Evolutionary conservation across 345 rosid genomes (phyloP).

Genomic region (Gossypium mustelinum): DNA sequence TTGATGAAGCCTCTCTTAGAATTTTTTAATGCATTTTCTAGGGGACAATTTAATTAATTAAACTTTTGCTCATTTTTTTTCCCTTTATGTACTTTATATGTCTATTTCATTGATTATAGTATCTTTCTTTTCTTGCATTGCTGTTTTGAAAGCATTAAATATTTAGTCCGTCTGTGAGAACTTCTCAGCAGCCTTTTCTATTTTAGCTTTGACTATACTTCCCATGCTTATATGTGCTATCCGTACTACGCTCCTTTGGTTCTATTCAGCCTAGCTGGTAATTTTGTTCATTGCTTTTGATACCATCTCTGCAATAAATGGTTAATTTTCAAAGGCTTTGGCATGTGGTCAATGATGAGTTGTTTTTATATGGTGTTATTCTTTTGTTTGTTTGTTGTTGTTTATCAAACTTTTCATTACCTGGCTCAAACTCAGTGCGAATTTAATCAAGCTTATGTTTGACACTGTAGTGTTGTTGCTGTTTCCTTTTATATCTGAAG

Average conservation of each 20-base stretch:
- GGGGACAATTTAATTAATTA: not conserved
- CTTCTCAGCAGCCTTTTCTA: not conserved
- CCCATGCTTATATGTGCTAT: not conserved
- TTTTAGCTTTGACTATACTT: not conserved
- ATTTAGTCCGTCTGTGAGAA: not conserved
- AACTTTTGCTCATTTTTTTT: not conserved
- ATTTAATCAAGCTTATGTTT: not conserved
- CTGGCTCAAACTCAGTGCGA: not conserved
- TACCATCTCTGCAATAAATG: not conserved
- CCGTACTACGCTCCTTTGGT: not conserved
- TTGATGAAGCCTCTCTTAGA: not conserved
- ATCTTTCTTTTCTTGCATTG: not conserved
- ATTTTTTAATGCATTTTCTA: not conserved
- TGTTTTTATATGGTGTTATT: not conserved
- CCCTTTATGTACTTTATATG: not conserved
- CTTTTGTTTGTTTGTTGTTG: not conserved
- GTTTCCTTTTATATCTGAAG: not conserved
- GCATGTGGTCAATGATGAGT: not conserved
- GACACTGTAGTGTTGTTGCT: not conserved
- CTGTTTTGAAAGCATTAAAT: not conserved
- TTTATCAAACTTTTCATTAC: not conserved
- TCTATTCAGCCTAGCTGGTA: slow-evolving; percentile 1
- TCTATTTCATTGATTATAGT: not conserved
- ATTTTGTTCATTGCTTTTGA: not conserved
- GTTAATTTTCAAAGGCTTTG: slow-evolving; percentile 1